These are phyloP conservation scores for Calonectria hawksworthii DNA, from an alignment of 2,329 filamentous ascomycete species.

Conservation along the genomic window DNA sequence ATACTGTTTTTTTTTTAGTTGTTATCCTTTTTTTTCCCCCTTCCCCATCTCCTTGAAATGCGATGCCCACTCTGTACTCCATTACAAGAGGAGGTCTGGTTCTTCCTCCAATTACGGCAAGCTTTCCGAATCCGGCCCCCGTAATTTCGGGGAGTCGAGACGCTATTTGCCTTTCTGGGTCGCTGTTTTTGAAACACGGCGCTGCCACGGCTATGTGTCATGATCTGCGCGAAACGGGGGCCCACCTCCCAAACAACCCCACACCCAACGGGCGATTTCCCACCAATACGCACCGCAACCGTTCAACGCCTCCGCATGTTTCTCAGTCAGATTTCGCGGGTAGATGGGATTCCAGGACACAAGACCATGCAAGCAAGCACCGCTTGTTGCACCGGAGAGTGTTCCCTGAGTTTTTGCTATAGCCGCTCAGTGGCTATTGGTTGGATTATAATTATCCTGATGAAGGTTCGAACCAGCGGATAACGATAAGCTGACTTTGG, in stretches of 20 bases:
- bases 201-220: neutral
- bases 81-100: neutral
- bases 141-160: neutral
- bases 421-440: neutral
- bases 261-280: constrained; percentile 14
- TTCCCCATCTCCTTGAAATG: neutral
- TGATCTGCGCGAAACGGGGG: neutral
- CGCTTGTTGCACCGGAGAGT: neutral
- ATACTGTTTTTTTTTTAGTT: neutral
- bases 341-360: neutral
- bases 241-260: neutral
- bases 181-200: constrained; percentile 13
- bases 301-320: neutral
- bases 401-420: neutral
- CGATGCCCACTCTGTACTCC: neutral
- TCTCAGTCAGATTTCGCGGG: neutral
- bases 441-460: neutral
- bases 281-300: constrained; percentile 9
- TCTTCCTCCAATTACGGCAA: constrained; percentile 27
- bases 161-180: neutral
- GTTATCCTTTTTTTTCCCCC: neutral
- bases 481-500: neutral
- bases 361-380: neutral
- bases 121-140: constrained; percentile 17
- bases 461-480: neutral